A percentile compares a stretch with the other conserved stretches of the same genome.
Conservation (phyloP, 2,329 filamentous ascomycete species). For the Penicillium sp. region DNA sequence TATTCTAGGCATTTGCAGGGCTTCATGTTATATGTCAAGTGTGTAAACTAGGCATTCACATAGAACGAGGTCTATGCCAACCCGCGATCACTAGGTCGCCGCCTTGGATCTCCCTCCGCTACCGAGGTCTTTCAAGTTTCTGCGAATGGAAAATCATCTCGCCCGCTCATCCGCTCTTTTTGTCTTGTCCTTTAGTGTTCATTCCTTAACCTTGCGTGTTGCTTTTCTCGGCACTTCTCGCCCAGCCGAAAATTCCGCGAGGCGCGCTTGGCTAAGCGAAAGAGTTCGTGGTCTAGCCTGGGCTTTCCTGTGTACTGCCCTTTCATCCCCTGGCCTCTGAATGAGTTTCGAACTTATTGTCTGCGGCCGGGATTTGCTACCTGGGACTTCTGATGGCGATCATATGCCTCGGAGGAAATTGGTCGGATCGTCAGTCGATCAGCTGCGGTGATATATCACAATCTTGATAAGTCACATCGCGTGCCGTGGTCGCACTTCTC, state of each 20-base stretch:
- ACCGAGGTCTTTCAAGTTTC: neutral
- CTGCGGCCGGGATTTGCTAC: neutral
- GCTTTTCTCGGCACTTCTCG: conserved; percentile 10
- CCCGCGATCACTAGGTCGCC: neutral
- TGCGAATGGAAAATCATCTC: neutral
- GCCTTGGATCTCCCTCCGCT: conserved; percentile 5
- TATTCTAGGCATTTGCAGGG: neutral
- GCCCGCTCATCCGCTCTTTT: neutral
- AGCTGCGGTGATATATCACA: neutral
- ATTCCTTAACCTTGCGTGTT: conserved; percentile 5
- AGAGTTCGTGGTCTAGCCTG: conserved; percentile 10
- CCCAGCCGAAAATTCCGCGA: neutral
- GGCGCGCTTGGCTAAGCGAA: conserved; percentile 16
- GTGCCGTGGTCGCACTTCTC: neutral
- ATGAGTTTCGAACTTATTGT: neutral
- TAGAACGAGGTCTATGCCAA: neutral
- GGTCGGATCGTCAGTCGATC: neutral
- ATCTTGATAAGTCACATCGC: neutral
- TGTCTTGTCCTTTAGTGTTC: neutral
- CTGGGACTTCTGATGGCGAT: neutral
- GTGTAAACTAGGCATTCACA: neutral
- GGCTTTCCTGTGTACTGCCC: neutral
- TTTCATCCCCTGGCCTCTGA: neutral
- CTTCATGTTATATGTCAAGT: neutral
- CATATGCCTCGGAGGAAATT: neutral